Conservation (phyloP, 495 filamentous ascomycete genomes). For the Jackrogersella minutella region DNA sequence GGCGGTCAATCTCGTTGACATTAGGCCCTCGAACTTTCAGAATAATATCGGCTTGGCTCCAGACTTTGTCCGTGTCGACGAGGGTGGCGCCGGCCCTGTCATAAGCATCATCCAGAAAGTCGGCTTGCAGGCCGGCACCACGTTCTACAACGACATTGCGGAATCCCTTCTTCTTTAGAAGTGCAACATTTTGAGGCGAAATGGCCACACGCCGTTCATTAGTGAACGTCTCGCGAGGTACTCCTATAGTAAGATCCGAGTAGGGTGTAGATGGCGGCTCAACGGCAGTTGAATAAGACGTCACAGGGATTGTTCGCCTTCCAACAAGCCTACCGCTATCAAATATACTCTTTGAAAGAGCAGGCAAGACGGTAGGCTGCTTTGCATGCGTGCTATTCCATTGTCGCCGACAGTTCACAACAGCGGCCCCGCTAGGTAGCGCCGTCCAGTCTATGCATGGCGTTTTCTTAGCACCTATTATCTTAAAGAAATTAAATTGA, state of each 20-base stretch:
- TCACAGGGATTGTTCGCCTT: constrained; percentile 29
- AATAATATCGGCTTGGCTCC: constrained; percentile 74
- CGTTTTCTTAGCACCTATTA: constrained; percentile 40
- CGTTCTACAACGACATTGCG: constrained; percentile 74
- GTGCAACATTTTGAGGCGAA: constrained; percentile 77
- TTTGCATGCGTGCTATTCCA: constrained; percentile 44
- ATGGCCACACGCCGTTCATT: constrained; percentile 81
- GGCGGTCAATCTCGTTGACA: constrained; percentile 65
- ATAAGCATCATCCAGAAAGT: constrained; percentile 76
- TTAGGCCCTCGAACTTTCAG: constrained; percentile 80
- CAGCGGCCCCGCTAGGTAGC: constrained; percentile 12
- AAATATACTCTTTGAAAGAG: constrained; percentile 33
- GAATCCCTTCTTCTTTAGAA: constrained; percentile 82
- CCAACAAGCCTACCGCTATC: constrained; percentile 16
- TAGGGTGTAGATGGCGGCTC: constrained; percentile 68
- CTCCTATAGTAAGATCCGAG: constrained; percentile 70
- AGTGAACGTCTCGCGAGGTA: constrained; percentile 73
- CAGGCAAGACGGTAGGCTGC: constrained; percentile 39
- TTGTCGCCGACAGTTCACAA: constrained; percentile 20
- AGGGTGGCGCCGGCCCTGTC: constrained; percentile 75
- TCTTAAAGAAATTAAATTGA: constrained; percentile 7
- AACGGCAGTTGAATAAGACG: constrained; percentile 45
- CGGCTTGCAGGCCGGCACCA: constrained; percentile 75
- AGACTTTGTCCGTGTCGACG: constrained; percentile 67
- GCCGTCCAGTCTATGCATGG: constrained; percentile 36